Evolutionary conservation across 139 green algal genomes (phyloP), one percentile per base, ranked within the genome.

Genomic region (Choricystis sp.): DNA sequence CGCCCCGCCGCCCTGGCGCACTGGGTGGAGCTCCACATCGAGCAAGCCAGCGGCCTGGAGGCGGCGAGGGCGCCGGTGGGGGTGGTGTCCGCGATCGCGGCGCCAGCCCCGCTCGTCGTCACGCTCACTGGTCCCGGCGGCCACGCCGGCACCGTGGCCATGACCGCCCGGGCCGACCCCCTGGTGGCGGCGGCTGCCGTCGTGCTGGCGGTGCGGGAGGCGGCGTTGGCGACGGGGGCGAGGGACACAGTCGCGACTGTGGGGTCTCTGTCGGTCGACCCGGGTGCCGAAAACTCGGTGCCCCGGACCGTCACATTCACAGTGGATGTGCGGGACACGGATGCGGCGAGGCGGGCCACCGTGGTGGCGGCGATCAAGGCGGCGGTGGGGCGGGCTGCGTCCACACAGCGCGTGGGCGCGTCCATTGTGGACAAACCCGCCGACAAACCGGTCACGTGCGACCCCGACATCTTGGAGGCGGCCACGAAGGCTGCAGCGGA

Each of bases 21-120:
- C 40, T 98, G 98, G 79, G 81, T 98, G 60, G 91, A 98, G 79
- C 86, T 98, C 55, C 91, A 98, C 78, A 98, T 98, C 23, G 91
- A 98, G 76, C 68, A 73, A 60, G 66, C 28, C 91, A 88, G 89
- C 1, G 16, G 79, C 29, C 73, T 97, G 56, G 90, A 97, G 79
- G 29, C 57, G 3, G 71, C 87, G 68, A 77, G 74, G 0, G 9
- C 82, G 24, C 68, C 86, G 58, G 90, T 97, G 56, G 91, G 91
- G 2, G 67, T 96, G 1, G 91, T 97, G 28, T 90, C 86, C 0
- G 91, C 90, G 55, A 97, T 97, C 60, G 91, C 91, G 1, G 91
- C 91, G 1, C 91, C 91, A 5, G 85, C 91, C 3, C 77, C 84
- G 1, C 65, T 97, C 4, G 59, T 80, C 1, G 73, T 95, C 2